phyloP scores from a whole-genome alignment of 306 rosid species.

The Medicago arabica region DNA sequence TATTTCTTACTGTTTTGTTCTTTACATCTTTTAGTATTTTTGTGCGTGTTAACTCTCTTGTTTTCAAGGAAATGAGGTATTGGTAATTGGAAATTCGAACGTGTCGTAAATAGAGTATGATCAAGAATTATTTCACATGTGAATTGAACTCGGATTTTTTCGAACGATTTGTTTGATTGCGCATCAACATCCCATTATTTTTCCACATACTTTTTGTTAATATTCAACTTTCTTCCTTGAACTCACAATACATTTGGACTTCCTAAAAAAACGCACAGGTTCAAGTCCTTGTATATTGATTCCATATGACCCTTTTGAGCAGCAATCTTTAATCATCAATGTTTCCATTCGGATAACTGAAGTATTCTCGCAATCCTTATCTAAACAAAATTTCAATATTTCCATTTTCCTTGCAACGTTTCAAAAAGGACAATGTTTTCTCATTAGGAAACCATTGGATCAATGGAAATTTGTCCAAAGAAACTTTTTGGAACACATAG shows the following conservation, averaged over 20 bases:
- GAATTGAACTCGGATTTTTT: too few species aligned
- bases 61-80: too few species aligned
- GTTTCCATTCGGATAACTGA: not conserved
- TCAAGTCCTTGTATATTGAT: constrained; percentile 39
- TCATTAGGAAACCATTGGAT: not conserved
- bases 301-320: constrained; percentile 31
- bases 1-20: too few species aligned
- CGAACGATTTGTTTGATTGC: too few species aligned
- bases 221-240: constrained; percentile 25
- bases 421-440: not conserved
- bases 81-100: too few species aligned
- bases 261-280: not conserved
- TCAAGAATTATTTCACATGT: too few species aligned
- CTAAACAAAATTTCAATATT: constrained; percentile 36
- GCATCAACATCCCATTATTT: not conserved
- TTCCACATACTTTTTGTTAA: not conserved
- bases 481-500: constrained; percentile 4
- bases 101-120: too few species aligned
- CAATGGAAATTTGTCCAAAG: not conserved
- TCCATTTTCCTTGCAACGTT: constrained; percentile 9
- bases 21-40: too few species aligned
- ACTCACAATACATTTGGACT: constrained; percentile 23
- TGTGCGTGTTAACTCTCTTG: too few species aligned
- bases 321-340: not conserved
- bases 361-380: constrained; percentile 34